phyloP scores from a whole-genome alignment of 2,329 filamentous ascomycete species.

The Chrysosporium queenslandicum region DNA sequence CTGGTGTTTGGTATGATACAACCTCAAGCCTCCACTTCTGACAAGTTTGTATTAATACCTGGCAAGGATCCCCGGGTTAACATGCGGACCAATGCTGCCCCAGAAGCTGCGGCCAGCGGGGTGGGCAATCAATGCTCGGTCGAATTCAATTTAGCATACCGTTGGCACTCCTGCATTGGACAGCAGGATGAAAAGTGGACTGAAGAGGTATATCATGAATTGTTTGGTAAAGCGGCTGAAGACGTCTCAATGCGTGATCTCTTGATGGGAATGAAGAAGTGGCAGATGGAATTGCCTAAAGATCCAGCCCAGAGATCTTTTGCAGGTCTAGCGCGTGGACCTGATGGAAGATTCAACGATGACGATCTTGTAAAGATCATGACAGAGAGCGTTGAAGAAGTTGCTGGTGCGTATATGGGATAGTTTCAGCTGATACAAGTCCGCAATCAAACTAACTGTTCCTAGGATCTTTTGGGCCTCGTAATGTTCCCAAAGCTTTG shows the following conservation, averaged over 20 bases:
- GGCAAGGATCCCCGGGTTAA: constrained; percentile 33
- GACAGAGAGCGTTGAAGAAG: constrained; percentile 56
- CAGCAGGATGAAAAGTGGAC: constrained; percentile 64
- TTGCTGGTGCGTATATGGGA: constrained; percentile 47
- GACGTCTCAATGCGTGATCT: constrained; percentile 18
- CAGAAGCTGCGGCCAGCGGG: constrained; percentile 30
- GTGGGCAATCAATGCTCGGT: constrained; percentile 44
- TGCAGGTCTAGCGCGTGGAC: constrained; percentile 48
- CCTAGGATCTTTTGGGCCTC: constrained; percentile 45
- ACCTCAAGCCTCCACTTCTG: background rate
- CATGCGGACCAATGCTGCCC: constrained; percentile 19
- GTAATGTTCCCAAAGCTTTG: constrained; percentile 63
- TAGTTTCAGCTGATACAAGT: background rate
- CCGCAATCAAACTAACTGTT: background rate
- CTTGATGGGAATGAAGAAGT: constrained; percentile 46
- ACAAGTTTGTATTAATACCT: background rate
- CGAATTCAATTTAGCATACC: constrained; percentile 47
- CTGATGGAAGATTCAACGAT: constrained; percentile 56
- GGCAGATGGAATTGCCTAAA: constrained; percentile 46
- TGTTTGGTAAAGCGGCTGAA: constrained; percentile 18
- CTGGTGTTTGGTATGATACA: constrained; percentile 30
- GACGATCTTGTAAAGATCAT: constrained; percentile 59
- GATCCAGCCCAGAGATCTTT: constrained; percentile 57
- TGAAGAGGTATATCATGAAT: constrained; percentile 47
- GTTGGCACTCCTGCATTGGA: constrained; percentile 55